phyloP scores from a whole-genome alignment of 2,329 filamentous ascomycete genomes.

The Pseudopyricularia javanii region DNA sequence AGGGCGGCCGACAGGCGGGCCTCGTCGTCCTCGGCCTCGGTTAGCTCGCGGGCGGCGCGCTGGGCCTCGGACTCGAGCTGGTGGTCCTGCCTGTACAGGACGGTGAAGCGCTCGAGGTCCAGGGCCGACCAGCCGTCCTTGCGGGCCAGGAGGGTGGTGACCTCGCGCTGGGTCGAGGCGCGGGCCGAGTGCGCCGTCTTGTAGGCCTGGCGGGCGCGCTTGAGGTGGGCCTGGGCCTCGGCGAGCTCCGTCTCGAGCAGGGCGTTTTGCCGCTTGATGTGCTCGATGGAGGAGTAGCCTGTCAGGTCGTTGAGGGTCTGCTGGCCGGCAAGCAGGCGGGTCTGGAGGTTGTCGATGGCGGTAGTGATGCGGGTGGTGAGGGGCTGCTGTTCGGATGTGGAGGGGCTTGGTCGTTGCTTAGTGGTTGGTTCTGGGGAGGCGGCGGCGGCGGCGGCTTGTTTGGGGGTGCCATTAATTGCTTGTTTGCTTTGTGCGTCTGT shows the following conservation, averaged over 20 bases:
- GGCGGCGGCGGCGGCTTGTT: too few species aligned
- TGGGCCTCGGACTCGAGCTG: constrained; percentile 78
- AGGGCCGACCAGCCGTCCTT: constrained; percentile 83
- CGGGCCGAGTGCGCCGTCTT: constrained; percentile 74
- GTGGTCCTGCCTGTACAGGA: constrained; percentile 84
- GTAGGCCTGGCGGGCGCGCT: constrained; percentile 61
- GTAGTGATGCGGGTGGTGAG: constrained; percentile 44
- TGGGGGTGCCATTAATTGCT: too few species aligned
- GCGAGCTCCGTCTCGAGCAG: constrained; percentile 47
- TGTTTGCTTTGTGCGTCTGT: neutral
- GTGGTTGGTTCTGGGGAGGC: neutral
- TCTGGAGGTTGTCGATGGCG: constrained; percentile 82
- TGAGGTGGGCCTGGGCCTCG: constrained; percentile 52
- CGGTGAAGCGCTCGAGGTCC: constrained; percentile 90
- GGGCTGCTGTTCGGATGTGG: constrained; percentile 12
- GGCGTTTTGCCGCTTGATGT: constrained; percentile 68
- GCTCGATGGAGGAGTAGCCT: constrained; percentile 84
- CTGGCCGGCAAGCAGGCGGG: constrained; percentile 71
- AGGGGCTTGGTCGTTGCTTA: neutral
- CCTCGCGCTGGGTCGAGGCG: constrained; percentile 84
- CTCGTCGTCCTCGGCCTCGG: constrained; percentile 64
- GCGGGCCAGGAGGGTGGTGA: constrained; percentile 82
- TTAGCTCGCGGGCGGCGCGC: constrained; percentile 58
- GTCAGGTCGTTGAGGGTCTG: constrained; percentile 89
- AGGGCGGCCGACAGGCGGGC: constrained; percentile 66